Base-by-base conservation (phyloP, 176 grass and related monocot species). In the Cenchrus americanus region DNA sequence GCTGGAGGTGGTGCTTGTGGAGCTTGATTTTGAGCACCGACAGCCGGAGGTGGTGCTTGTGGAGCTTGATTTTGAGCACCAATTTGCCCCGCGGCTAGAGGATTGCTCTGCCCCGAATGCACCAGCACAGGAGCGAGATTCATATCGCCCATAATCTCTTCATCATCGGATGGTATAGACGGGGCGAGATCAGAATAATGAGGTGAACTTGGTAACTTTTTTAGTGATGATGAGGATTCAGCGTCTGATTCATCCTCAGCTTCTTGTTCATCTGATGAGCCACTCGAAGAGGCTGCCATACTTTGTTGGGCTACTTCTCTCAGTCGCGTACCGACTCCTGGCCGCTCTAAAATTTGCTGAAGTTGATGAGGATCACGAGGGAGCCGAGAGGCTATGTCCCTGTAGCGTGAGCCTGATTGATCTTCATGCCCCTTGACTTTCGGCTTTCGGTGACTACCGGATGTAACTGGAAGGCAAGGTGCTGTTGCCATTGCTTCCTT, bases 381-480 rank as follows among this genome's bases (percentile, higher is more conserved):
- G 19, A 80, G 62, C 0, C 30, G 63, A 68, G 78, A 68, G 34
- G 48, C 50, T 1, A 80, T 80, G 0, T 66, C 51, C 1, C 63
- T 40, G 5, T 80, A 80, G 42, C 48, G 78, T 9, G 21, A 42
- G 7, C 78, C 17, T 8, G 34, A 80, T 3, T 55, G 49, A 5
- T 15, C 37, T 4, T 3, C 34, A 34, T 34, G 14, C 0, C 2
- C n/a, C 10, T 23, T 80, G 13, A 9, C 12, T 15, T 23, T n/a
- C 14, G 27, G 10, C 10, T 30, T 80, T 9, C 10, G 19, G 2
- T 54, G 7, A 0, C 13, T 11, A 0, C 48, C 51, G 0, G 78
- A 80, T 15, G 63, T 69, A 10, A 80, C 32, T 2, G 32, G 78
- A 7, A 80, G 64, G 22, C 63, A 80, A 17, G 78, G 52, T 5